Conservation (phyloP, 2,329 filamentous ascomycete species). For the Ascochyta fabae region DNA sequence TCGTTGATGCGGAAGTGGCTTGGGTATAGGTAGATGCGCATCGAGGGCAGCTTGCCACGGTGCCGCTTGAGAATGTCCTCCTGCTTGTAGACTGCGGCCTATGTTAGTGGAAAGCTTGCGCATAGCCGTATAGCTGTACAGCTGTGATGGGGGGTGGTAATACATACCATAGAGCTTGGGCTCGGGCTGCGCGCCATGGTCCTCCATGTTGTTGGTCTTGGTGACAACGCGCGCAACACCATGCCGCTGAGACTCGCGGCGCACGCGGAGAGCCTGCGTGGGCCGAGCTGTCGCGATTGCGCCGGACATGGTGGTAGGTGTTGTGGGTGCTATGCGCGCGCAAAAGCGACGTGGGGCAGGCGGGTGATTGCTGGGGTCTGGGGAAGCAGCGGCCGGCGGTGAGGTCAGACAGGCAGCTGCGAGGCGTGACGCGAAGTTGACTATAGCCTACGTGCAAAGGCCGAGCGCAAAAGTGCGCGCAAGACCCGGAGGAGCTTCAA, state of each 20-base stretch:
- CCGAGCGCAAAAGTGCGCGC: constrained; percentile 16
- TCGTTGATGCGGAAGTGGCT: constrained; percentile 84
- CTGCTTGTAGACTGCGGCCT: constrained; percentile 69
- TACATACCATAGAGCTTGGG: constrained; percentile 41
- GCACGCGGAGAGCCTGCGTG: constrained; percentile 52
- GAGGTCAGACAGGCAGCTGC: constrained; percentile 11
- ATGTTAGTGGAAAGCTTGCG: constrained; percentile 17
- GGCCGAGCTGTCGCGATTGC: constrained; percentile 43
- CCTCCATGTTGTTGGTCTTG: constrained; percentile 38
- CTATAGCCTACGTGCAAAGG: not conserved
- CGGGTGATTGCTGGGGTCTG: constrained; percentile 5
- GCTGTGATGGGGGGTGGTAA: not conserved
- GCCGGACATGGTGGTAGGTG: constrained; percentile 39
- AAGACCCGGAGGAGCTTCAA: constrained; percentile 12
- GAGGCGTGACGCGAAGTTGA: not conserved
- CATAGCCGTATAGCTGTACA: not conserved
- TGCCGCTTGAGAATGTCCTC: constrained; percentile 85
- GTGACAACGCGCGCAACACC: constrained; percentile 38
- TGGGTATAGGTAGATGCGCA: constrained; percentile 84
- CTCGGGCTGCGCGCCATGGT: constrained; percentile 37
- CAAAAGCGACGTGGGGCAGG: constrained; percentile 4
- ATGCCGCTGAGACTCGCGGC: constrained; percentile 53
- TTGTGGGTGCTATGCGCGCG: not conserved
- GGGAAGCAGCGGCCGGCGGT: constrained; percentile 18
- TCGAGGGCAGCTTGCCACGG: constrained; percentile 73